Conservation (phyloP, 768 basidiomycete species). For the Goffeauzyma gilvescens region DNA sequence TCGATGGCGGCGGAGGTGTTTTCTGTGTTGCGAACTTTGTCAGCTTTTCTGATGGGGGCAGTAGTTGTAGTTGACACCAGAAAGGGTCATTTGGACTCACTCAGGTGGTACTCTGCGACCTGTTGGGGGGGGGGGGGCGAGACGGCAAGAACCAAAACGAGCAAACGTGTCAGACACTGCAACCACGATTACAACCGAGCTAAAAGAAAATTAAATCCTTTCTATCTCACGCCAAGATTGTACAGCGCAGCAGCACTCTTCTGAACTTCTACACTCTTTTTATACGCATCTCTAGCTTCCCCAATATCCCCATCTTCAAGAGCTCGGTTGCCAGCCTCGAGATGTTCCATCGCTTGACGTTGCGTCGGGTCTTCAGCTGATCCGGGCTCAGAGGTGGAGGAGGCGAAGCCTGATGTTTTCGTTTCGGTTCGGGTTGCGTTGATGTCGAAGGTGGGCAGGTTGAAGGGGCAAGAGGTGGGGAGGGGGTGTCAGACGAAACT, state of each 20-base stretch:
- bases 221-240: conserved; percentile 25
- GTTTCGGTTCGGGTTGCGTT: too few relatives aligned
- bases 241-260: conserved; percentile 24
- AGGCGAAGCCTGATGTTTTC: conserved; percentile 7
- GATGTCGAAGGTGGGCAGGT: too few relatives aligned
- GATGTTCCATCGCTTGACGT: conserved; percentile 14
- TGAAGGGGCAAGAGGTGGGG: too few relatives aligned
- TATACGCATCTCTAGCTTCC: conserved; percentile 17
- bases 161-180: neutral
- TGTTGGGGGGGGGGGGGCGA: too few relatives aligned
- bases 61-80: neutral
- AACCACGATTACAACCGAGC: neutral
- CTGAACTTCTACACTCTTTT: conserved; percentile 18
- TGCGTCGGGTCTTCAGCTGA: conserved; percentile 18
- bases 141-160: too few relatives aligned
- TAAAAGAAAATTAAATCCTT: neutral
- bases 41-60: neutral
- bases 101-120: conserved; percentile 28
- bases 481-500: too few relatives aligned
- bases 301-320: conserved; percentile 28
- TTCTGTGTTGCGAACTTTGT: conserved; percentile 14
- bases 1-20: conserved; percentile 23
- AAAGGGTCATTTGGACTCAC: conserved; percentile 6
- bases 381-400: neutral
- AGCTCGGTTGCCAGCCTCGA: conserved; percentile 18